phyloP scores from a whole-genome alignment of 1,139 yeast species.

The Saccharomyces hybrid region DNA sequence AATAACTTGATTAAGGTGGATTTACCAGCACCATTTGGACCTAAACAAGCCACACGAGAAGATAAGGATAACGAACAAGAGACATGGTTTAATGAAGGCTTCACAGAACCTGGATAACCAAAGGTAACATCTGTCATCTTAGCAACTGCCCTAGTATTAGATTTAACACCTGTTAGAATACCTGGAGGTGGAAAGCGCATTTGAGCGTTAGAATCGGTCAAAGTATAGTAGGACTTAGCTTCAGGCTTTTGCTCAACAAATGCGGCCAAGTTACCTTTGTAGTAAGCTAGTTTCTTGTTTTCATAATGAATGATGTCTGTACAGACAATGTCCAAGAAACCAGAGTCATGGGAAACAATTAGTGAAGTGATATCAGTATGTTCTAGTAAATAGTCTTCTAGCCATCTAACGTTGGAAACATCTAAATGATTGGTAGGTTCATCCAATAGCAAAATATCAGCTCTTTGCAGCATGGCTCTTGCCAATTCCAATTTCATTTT shows the following conservation, averaged over 20 bases:
- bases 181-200: slow-evolving; percentile 99
- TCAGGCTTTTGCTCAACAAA: slow-evolving; percentile 91
- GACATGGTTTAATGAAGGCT: slow-evolving; percentile 72
- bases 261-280: slow-evolving; percentile 93
- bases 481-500: slow-evolving; percentile 97
- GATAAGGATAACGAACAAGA: slow-evolving; percentile 85
- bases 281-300: slow-evolving; percentile 87
- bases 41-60: slow-evolving; percentile 92
- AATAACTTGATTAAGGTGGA: slow-evolving; percentile 87
- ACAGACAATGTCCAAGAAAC: slow-evolving; percentile 91
- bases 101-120: slow-evolving; percentile 79
- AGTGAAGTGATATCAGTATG: slow-evolving; percentile 86
- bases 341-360: slow-evolving; percentile 96
- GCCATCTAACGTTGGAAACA: slow-evolving; percentile 89
- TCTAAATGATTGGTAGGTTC: slow-evolving; percentile 99
- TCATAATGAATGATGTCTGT: slow-evolving; percentile 96
- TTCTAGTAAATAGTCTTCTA: slow-evolving; percentile 73
- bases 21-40: slow-evolving; percentile 99
- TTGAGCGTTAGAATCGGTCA: slow-evolving; percentile 85
- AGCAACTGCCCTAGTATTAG: slow-evolving; percentile 92
- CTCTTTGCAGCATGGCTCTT: slow-evolving; percentile 96
- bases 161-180: slow-evolving; percentile 89
- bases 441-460: slow-evolving; percentile 87
- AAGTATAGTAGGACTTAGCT: slow-evolving; percentile 93
- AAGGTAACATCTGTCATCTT: slow-evolving; percentile 81